These are phyloP conservation scores for Gracilariopsis chorda DNA, from an alignment of 23 red algal genomes.

Conservation along the genomic window DNA sequence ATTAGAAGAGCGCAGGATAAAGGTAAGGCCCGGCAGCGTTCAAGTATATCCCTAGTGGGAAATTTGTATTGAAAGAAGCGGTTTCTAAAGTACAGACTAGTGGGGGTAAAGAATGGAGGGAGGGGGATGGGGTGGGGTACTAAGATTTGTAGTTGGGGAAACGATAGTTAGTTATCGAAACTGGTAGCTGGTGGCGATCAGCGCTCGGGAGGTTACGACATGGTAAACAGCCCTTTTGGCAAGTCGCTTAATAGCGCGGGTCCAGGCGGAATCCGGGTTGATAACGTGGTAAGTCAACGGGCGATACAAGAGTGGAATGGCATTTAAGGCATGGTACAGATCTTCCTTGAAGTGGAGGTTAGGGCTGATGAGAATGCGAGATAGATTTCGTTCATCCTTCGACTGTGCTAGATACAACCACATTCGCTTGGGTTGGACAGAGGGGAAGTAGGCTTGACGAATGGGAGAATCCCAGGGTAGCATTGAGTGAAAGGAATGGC, in stretches of 20 bases:
- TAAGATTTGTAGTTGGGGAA: background rate
- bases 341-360: constrained; percentile 49
- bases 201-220: background rate
- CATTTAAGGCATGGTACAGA: constrained; percentile 1
- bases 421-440: constrained; percentile 25
- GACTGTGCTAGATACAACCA: constrained; percentile 23
- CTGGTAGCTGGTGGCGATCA: background rate
- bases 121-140: too few species aligned
- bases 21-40: background rate
- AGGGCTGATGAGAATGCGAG: background rate
- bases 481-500: background rate
- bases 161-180: background rate
- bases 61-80: too few species aligned
- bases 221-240: constrained; percentile 23
- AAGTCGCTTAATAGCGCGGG: constrained; percentile 1
- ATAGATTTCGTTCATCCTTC: background rate
- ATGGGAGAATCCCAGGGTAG: constrained; percentile 1
- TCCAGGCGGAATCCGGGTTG: background rate
- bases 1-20: constrained; percentile 8
- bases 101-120: too few species aligned
- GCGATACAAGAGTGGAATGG: background rate
- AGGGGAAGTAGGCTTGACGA: background rate
- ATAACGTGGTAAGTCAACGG: constrained; percentile 36
- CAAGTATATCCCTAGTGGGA: constrained; percentile 16
- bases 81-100: too few species aligned